Conservation (phyloP, 2,329 filamentous ascomycete species). For the Colletotrichum australisinense region DNA sequence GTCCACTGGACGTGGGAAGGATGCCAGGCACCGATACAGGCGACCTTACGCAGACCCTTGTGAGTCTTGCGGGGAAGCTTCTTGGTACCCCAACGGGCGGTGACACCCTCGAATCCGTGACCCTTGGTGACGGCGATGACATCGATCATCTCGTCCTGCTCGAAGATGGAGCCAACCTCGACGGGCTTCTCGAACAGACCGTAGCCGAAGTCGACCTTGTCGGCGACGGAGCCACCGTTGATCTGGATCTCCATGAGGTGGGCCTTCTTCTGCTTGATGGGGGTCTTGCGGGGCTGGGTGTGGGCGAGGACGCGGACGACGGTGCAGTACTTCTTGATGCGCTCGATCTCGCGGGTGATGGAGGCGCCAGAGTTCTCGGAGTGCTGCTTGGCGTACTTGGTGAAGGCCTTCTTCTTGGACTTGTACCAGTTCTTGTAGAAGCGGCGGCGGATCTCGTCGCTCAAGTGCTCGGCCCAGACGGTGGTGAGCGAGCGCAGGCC, state of each 20-base stretch:
- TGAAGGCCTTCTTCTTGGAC: conserved; percentile 99
- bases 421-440: conserved; percentile 99
- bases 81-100: conserved; percentile 99
- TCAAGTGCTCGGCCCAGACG: conserved; percentile 99
- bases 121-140: conserved; percentile 99
- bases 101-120: conserved; percentile 98
- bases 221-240: conserved; percentile 95
- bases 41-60: conserved; percentile 99
- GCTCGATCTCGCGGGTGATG: conserved; percentile 97
- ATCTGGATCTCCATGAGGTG: conserved; percentile 99
- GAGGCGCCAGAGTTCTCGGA: conserved; percentile 90
- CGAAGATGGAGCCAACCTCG: conserved; percentile 92
- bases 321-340: conserved; percentile 99
- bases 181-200: conserved; percentile 99
- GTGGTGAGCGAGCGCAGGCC: conserved; percentile 99
- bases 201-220: conserved; percentile 97
- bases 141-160: conserved; percentile 99
- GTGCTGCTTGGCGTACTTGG: conserved; percentile 99
- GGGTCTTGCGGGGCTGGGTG: conserved; percentile 99
- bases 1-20: conserved; percentile 99
- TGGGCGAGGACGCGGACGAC: conserved; percentile 99
- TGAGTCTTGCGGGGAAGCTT: conserved; percentile 99
- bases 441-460: conserved; percentile 98
- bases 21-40: conserved; percentile 99
- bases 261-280: conserved; percentile 99